Conservation (phyloP, 176 grass and related monocot genomes). For the Oryza meridionalis region DNA sequence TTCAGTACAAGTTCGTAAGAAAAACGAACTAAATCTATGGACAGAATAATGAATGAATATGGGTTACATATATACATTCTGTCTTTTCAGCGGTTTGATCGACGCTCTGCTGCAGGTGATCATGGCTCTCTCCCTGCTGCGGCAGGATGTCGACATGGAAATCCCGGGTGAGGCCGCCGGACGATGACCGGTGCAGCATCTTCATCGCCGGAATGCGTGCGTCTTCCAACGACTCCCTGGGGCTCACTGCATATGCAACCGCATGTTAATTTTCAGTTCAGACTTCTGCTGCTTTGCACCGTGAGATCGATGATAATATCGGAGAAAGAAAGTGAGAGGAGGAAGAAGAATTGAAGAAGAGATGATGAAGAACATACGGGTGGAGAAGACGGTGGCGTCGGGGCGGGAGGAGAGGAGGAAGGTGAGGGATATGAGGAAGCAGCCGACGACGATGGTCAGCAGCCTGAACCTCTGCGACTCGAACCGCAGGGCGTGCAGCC, state of each 20-base stretch:
- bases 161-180: background rate
- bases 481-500: constrained; percentile 30
- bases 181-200: constrained; percentile 22
- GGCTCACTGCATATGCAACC: constrained; percentile 36
- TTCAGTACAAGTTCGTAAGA: background rate
- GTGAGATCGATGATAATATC: no score
- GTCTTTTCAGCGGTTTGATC: constrained; percentile 6
- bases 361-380: constrained; percentile 40
- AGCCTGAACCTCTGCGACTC: constrained; percentile 69
- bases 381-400: constrained; percentile 45
- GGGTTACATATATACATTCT: constrained; percentile 24
- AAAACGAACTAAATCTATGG: background rate
- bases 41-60: background rate
- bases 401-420: constrained; percentile 81
- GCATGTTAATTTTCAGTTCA: no score
- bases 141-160: constrained; percentile 45
- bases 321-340: no score
- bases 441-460: constrained; percentile 64
- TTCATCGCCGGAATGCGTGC: constrained; percentile 22
- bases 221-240: constrained; percentile 25
- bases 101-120: background rate
- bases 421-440: constrained; percentile 71
- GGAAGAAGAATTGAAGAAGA: no score
- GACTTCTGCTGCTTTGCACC: background rate
- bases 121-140: constrained; percentile 4